Evolutionary conservation across 331 rosid genomes (phyloP), one percentile per base, ranked within the genome.

Genomic region (Quercus tomentella): DNA sequence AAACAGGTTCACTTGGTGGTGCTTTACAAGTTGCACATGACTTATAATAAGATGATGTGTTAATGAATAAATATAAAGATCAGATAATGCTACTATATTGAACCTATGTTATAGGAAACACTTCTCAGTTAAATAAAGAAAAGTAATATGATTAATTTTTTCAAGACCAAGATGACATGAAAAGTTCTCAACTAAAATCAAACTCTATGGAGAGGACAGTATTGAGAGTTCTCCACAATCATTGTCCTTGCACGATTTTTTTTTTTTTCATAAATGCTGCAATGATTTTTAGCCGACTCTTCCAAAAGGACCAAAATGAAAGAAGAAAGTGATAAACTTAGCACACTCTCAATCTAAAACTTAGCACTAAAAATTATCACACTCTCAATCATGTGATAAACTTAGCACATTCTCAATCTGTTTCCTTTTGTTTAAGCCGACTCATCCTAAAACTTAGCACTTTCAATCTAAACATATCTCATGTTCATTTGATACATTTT

Each of bases 401-500:
- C 4, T 30, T 30, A 30, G 31, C 31, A 30, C 31, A 30, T 4
- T 30, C 31, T 30, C 35, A 4, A 31, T 4, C 35, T 31, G 35
- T 31, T 31, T 31, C 6, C 35, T 31, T 31, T 31, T 31, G 35
- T 31, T 31, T 31, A 4, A 31, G 35, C 35, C 1, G 0, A 31
- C 35, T 31, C 35, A 4, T 31, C 6, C 35, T 5, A 33, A 33
- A 5, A 33, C 35, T 5, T 33, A 33, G 35, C 35, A 33, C 7
- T 33, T 1, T 33, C 35, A 33, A 5, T 33, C 35, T 31, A 31
- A 31, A 4, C 35, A 33, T 33, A 33, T 33, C 7, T 33, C 35
- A 5, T 0, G 1, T 33, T 1, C 7, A 0, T 5, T 5, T 33
- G 1, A 33, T 33, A 5, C 0, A 0, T 33, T 5, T 33, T 33